Percentiles rank a stretch among this genome's conserved stretches.
These are phyloP conservation scores for Citrullus colocynthis DNA, from an alignment of 306 rosid genomes.

Conservation along the genomic window DNA sequence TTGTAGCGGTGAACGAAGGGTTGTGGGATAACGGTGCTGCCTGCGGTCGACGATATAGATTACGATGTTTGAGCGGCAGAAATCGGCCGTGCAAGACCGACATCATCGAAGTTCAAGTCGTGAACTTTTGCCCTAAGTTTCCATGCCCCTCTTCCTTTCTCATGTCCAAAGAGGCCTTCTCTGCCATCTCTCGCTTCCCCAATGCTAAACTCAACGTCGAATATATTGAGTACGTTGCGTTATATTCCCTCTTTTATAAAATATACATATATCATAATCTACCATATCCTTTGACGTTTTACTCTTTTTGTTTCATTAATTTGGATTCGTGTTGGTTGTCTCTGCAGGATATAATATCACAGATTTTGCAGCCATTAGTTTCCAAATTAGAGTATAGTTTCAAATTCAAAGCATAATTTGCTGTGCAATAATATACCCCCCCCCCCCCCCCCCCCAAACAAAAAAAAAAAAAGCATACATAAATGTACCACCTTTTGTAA, in stretches of 20 bases:
- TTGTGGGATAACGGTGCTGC: conserved; percentile 77
- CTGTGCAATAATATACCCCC: background rate
- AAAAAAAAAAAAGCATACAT: background rate
- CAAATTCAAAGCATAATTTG: background rate
- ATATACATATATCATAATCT: background rate
- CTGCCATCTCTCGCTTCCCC: conserved; percentile 32
- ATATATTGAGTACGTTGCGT: conserved; percentile 33
- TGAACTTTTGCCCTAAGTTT: conserved; percentile 29
- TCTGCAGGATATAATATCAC: background rate
- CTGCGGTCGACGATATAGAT: conserved; percentile 56
- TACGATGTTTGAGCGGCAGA: conserved; percentile 53
- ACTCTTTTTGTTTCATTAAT: too few species aligned
- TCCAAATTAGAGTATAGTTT: background rate
- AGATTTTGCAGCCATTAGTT: background rate
- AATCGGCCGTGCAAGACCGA: conserved; percentile 49
- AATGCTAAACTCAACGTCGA: conserved; percentile 41
- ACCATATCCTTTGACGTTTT: background rate
- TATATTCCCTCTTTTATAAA: background rate
- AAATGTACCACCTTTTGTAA: background rate
- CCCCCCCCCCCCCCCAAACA: too few species aligned
- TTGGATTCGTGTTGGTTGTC: background rate
- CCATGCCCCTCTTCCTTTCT: conserved; percentile 39
- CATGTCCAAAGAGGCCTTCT: conserved; percentile 40
- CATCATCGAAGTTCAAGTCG: conserved; percentile 44
- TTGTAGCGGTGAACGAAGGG: conserved; percentile 52